Evolutionary conservation across 257 asterid species (phyloP), one percentile per base, ranked within the genome.

Genomic region (Oldenlandia corymbosa): DNA sequence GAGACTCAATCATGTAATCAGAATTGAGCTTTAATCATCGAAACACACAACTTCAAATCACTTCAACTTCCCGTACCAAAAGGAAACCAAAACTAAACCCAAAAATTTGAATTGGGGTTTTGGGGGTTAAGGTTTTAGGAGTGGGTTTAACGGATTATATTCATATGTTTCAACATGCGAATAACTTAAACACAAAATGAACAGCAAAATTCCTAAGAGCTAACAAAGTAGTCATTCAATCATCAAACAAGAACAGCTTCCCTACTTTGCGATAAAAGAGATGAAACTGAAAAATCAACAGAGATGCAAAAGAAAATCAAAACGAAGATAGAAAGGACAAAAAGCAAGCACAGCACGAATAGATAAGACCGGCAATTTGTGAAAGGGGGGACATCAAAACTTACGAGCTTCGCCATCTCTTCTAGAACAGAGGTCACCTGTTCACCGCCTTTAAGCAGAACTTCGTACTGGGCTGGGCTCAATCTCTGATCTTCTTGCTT

Each of bases 381-480:
- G 14, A 47, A 0, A 23, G 31, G 32, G 26, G 32, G 32, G 17
- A 34, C 28, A 31, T 27, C 12, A 30, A 7, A 43, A 75, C 95
- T 76, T 75, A 92, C 96, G 63, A 92, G 88, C 73, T 79, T 83
- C 76, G 75, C 82, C 95, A 92, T 92, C 79, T 92, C 96, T 79
- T 89, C 88, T 37, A 92, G 93, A 73, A 92, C 96, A 67, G 96
- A 92, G 56, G 89, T 76, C 72, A 92, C 98, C 78, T 89, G 98
- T 71, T 92, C 94, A 30, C 97, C 97, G 10, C 96, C 97, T 68
- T 60, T 79, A 58, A 92, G 87, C 54, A 92, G 65, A 67, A 83
- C 83, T 64, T 87, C 88, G 64, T 84, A 85, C 60, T 89, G 91
- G 50, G 91, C 69, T 68, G 79, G 65, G 48, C 76, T 80, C 81